These are phyloP conservation scores for Podospora sp. DNA, from an alignment of 495 filamentous ascomycete species.

Conservation along the genomic window DNA sequence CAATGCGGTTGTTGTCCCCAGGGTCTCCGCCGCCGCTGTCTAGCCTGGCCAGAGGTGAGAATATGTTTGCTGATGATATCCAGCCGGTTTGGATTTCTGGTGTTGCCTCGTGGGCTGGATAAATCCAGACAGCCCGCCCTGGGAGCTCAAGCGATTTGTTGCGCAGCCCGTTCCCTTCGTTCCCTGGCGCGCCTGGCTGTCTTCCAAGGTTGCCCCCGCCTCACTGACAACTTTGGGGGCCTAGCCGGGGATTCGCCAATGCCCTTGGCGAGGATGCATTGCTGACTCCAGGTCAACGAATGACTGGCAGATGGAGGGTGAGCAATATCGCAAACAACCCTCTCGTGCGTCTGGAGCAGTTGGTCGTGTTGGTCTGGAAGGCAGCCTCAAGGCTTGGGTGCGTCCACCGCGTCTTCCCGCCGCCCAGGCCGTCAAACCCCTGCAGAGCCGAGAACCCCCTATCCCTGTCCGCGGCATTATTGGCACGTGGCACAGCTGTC, in stretches of 20 bases:
- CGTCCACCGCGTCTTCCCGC: slow-evolving; percentile 4
- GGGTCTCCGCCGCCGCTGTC: neutral
- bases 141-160: neutral
- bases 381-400: neutral
- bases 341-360: neutral
- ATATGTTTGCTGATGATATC: neutral
- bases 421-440: slow-evolving; percentile 2
- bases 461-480: slow-evolving; percentile 20
- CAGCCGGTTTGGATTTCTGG: neutral
- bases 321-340: neutral
- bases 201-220: neutral
- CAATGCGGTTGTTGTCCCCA: slow-evolving; percentile 8
- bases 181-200: too few species aligned
- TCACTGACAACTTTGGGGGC: neutral
- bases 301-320: neutral
- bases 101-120: neutral
- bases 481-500: slow-evolving; percentile 20
- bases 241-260: neutral
- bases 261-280: neutral
- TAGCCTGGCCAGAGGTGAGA: neutral
- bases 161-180: neutral
- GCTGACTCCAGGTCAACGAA: neutral
- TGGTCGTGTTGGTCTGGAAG: neutral
- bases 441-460: slow-evolving; percentile 4
- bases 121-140: neutral